Conservation (phyloP, 768 basidiomycete genomes). For the Suillus brevipes region DNA sequence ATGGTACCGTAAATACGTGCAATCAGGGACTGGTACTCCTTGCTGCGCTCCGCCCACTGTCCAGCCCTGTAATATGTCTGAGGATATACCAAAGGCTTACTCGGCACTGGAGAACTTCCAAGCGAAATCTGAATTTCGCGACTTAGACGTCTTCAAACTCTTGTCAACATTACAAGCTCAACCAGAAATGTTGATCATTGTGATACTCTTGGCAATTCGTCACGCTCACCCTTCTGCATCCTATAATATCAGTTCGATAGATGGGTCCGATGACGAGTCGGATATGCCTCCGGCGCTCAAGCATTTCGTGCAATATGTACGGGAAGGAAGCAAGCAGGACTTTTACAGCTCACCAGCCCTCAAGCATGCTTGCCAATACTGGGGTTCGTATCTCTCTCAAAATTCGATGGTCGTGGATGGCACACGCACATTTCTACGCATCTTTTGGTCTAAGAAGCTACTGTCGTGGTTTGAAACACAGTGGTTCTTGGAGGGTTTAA, state of each 20-base stretch:
- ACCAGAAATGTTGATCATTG: background rate
- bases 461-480: background rate
- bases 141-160: background rate
- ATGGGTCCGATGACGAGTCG: background rate
- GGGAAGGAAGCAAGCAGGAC: background rate
- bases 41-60: too few relatives aligned
- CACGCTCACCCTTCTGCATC: background rate
- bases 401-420: background rate
- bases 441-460: background rate
- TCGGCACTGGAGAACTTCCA: background rate
- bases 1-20: background rate
- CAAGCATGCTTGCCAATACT: background rate
- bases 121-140: background rate
- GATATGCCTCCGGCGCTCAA: background rate
- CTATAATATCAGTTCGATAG: background rate
- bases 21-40: background rate
- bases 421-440: background rate
- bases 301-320: background rate
- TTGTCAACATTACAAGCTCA: background rate
- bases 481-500: background rate
- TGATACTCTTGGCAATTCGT: slow-evolving; percentile 1
- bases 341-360: background rate
- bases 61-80: background rate
- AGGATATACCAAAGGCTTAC: background rate
- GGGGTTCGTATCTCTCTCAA: background rate